These are phyloP conservation scores for Metarhizium album DNA, from an alignment of 2,329 filamentous ascomycete genomes.

Conservation along the genomic window DNA sequence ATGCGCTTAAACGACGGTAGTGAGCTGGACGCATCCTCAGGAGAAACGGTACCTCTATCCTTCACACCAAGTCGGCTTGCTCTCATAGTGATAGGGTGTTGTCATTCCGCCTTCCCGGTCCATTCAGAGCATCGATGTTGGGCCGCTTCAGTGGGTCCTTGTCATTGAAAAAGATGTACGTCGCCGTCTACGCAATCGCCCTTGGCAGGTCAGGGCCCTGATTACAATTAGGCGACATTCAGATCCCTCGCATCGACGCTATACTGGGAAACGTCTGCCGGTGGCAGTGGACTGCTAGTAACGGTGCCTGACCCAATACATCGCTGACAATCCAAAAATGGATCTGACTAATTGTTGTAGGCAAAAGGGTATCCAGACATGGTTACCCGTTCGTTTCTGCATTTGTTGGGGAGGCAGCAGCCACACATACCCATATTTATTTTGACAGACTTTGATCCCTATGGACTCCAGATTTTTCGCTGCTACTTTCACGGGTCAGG, in stretches of 20 bases:
- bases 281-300: slow-evolving; percentile 51
- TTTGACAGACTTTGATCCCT: slow-evolving; percentile 66
- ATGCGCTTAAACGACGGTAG: slow-evolving; percentile 36
- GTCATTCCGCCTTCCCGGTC: slow-evolving; percentile 46
- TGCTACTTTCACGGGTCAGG: slow-evolving; percentile 65
- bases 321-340: background rate
- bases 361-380: slow-evolving; percentile 78
- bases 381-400: slow-evolving; percentile 54
- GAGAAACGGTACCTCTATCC: slow-evolving; percentile 16
- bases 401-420: slow-evolving; percentile 34
- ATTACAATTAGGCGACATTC: slow-evolving; percentile 55
- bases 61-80: background rate
- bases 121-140: slow-evolving; percentile 39
- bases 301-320: slow-evolving; percentile 37
- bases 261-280: slow-evolving; percentile 40
- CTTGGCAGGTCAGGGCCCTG: background rate
- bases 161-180: slow-evolving; percentile 70
- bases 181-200: background rate
- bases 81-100: slow-evolving; percentile 36
- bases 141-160: slow-evolving; percentile 49
- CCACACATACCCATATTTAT: slow-evolving; percentile 47
- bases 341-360: slow-evolving; percentile 28
- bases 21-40: slow-evolving; percentile 19
- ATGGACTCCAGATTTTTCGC: slow-evolving; percentile 62
- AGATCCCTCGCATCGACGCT: slow-evolving; percentile 48